A percentile compares a stretch with the other conserved stretches of the same genome.
Conservation (phyloP, 208 protist genomes). For the Kentomonas sorsogonicus region DNA sequence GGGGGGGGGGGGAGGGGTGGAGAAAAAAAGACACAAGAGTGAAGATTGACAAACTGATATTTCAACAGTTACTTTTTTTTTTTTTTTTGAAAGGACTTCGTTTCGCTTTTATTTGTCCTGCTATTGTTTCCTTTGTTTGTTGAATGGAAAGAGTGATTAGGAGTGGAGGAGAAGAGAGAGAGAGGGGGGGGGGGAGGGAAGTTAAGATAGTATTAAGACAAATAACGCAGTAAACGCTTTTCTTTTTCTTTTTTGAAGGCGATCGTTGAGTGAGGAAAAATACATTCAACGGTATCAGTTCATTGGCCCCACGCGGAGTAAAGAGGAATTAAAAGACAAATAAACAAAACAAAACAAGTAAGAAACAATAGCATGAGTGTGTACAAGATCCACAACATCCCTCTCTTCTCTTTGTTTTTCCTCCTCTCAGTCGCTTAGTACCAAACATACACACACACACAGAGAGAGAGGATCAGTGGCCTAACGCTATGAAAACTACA, state of each 20-base stretch:
- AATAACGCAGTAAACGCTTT: not conserved
- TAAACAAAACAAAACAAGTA: not conserved
- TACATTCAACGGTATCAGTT: no score
- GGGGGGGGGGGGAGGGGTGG: not conserved
- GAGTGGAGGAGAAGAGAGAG: conserved; percentile 4
- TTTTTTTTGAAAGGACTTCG: not conserved
- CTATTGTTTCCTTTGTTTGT: no score
- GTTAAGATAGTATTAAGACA: not conserved
- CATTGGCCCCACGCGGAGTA: no score
- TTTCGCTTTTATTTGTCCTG: no score
- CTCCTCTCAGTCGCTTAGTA: not conserved
- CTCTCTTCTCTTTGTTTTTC: not conserved
- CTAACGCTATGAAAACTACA: no score
- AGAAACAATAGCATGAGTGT: not conserved
- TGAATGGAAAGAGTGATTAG: no score
- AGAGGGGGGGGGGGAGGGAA: not conserved
- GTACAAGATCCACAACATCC: not conserved
- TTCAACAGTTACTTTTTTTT: not conserved
- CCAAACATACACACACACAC: no score
- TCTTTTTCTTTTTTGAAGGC: no score
- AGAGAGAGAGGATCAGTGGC: no score
- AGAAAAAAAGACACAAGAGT: not conserved
- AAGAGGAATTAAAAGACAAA: not conserved
- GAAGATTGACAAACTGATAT: not conserved
- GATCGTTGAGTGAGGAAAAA: not conserved